Percentiles rank a stretch among this genome's conserved stretches.
Evolutionary conservation across 78 protist genomes (phyloP).

Genomic region (slime mould (Dictyostelium discoideum)): dicty_2.7 NC_007089.4:2042001-2042500

Average conservation of each 20-base stretch:
- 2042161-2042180: too few relatives aligned
- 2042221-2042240: too few relatives aligned
- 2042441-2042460: not conserved
- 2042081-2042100: not conserved
- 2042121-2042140: too few relatives aligned
- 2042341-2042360: not conserved
- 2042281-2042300: too few relatives aligned
- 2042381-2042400: too few relatives aligned
- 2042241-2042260: not conserved
- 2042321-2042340: not conserved
- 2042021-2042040: not conserved
- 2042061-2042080: not conserved
- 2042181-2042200: not conserved
- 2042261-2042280: not conserved
- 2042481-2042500: not conserved
- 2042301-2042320: not conserved
- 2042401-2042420: too few relatives aligned
- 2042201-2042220: not conserved
- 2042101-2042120: too few relatives aligned
- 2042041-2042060: slow-evolving; percentile 8
- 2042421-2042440: not conserved
- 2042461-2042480: not conserved
- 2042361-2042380: too few relatives aligned
- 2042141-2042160: too few relatives aligned
- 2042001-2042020: not conserved